These are phyloP conservation scores for Echium plantagineum DNA, from an alignment of 257 asterid genomes.

Conservation along the genomic window DNA sequence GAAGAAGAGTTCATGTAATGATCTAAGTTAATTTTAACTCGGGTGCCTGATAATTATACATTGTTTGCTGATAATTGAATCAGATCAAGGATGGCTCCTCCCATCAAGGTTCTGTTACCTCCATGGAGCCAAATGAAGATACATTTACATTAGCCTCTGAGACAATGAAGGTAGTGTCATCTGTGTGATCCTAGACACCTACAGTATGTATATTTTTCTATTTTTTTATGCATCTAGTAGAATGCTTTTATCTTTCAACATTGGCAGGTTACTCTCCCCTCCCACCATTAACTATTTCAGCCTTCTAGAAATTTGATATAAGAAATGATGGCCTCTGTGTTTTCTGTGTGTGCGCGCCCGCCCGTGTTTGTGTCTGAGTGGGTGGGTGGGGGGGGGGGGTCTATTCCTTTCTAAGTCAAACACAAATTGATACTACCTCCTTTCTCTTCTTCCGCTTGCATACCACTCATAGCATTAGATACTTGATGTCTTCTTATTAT, in stretches of 20 bases:
- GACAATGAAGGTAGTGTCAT: slow-evolving; percentile 40
- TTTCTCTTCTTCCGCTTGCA: background rate
- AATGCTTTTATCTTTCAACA: too few relatives aligned
- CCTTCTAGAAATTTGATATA: too few relatives aligned
- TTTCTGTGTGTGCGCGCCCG: too few relatives aligned
- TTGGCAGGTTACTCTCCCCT: too few relatives aligned
- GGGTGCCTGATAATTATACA: slow-evolving; percentile 1
- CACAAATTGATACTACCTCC: background rate
- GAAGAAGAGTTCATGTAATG: background rate
- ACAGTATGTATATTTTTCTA: background rate
- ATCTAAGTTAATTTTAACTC: background rate
- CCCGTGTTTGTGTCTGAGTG: too few relatives aligned
- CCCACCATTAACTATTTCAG: too few relatives aligned
- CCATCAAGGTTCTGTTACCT: slow-evolving; percentile 84
- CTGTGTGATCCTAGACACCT: background rate
- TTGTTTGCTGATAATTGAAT: slow-evolving; percentile 7
- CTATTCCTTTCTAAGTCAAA: background rate
- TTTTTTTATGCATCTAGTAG: too few relatives aligned
- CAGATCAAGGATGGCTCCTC: slow-evolving; percentile 85
- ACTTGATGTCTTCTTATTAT: background rate
- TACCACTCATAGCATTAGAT: background rate
- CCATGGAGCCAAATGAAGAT: slow-evolving; percentile 80
- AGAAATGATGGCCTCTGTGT: too few relatives aligned
- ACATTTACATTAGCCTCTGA: slow-evolving; percentile 60
- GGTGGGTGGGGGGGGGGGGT: too few relatives aligned